phyloP scores from a whole-genome alignment of 2,329 filamentous ascomycete genomes.

The Talaromyces piceae region DNA sequence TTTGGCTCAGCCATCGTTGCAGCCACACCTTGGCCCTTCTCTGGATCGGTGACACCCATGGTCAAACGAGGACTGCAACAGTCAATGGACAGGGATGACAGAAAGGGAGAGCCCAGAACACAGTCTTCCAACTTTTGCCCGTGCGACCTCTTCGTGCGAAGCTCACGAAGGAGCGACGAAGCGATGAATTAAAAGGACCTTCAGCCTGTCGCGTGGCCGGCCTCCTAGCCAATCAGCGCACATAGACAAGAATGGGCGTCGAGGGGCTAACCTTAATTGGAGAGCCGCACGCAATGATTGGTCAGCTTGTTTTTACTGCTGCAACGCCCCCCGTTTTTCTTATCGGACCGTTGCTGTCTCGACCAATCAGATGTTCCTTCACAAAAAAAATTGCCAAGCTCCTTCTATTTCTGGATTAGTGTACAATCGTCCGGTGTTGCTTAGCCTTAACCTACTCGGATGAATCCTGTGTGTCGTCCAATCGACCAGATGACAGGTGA shows the following conservation, averaged over 20 bases:
- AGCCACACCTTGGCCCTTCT: constrained; percentile 6
- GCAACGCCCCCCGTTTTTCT: neutral
- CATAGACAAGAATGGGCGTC: too few species aligned
- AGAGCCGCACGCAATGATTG: neutral
- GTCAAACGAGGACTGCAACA: neutral
- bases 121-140: too few species aligned
- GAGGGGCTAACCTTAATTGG: neutral
- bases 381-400: neutral
- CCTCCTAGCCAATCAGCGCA: neutral
- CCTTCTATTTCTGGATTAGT: neutral
- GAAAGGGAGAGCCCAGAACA: neutral
- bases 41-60: constrained; percentile 1
- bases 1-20: neutral
- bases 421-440: neutral
- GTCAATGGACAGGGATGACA: neutral
- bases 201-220: neutral
- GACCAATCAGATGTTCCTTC: neutral
- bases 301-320: neutral
- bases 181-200: neutral
- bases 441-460: too few species aligned
- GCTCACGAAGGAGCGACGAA: neutral
- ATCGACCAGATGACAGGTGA: too few species aligned
- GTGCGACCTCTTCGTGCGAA: too few species aligned
- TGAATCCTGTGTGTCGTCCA: too few species aligned
- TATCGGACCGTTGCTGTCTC: neutral